Base-by-base conservation (phyloP, 129 eudicot species). In the Solidago caesia region DNA sequence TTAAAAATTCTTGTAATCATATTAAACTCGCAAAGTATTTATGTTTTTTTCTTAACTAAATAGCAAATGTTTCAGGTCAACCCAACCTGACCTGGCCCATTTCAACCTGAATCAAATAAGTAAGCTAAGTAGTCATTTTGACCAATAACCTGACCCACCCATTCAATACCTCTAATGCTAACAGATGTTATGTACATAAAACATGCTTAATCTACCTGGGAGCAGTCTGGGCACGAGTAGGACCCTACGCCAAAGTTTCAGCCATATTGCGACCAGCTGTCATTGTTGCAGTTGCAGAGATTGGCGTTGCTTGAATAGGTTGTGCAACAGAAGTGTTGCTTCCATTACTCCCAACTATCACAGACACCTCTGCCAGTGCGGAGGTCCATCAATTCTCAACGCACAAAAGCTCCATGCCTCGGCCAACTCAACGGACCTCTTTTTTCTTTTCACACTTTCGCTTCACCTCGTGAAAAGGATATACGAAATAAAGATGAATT, bases 351-450 rank as follows among this genome's bases (percentile, higher is more conserved):
- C 89, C 90, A 65, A 73, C 89, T 25, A 81, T 73, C 53, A 80
- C 79, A 52, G 97, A 94, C 64, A 85, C 94, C 78, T 91, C 99
- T 48, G 99, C 97, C 63, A 95, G 77, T 51, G 99, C 97, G 0
- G 99, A 95, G 1, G 94, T 89, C 99, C 97, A 95, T 72, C 89
- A 21, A 21, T 21, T 21, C 21, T 21, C 21, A 21, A 21, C 21
- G 21, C 21, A 21, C 21, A 21, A 21, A 21, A 21, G 21, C 21
- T 21, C 21, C 21, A 21, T 21, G 21, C 21, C 21, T 0, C 21
- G 21, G 21, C 21, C 21, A 21, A 21, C 21, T 21, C 21, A 21
- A 21, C 21, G 21, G 21, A 21, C 21, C 21, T 21, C 0, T 21
- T 21, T 21, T 21, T 21, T 21, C 21, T 21, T 21, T 21, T 21